Evolutionary conservation across 2,329 filamentous ascomycete species (phyloP).

Genomic region (Aspergillus ustus): DNA sequence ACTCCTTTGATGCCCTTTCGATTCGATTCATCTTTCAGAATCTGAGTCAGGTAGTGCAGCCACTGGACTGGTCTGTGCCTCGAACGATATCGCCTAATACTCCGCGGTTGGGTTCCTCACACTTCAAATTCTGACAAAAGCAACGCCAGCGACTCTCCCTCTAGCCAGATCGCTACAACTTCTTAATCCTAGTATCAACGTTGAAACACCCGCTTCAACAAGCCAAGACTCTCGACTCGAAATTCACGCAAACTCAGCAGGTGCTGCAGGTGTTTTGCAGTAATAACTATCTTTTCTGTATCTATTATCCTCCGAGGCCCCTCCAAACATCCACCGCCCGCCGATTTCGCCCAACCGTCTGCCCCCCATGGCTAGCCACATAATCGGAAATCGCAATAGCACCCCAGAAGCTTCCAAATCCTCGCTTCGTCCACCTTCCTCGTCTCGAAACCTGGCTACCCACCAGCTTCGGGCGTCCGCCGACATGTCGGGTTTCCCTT

Average conservation of each 20-base stretch:
- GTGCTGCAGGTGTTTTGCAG: slow-evolving; percentile 73
- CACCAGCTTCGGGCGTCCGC: slow-evolving; percentile 93
- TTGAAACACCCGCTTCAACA: slow-evolving; percentile 12
- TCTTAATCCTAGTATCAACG: slow-evolving; percentile 20
- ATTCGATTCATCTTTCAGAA: slow-evolving; percentile 30
- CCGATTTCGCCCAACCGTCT: slow-evolving; percentile 16
- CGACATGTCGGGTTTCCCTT: slow-evolving; percentile 87
- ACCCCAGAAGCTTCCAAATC: slow-evolving; percentile 88
- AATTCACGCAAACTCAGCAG: slow-evolving; percentile 64
- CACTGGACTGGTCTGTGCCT: slow-evolving; percentile 52
- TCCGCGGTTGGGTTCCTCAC: slow-evolving; percentile 33
- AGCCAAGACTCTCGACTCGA: slow-evolving; percentile 16
- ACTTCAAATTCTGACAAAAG: slow-evolving; percentile 22
- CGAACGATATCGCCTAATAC: slow-evolving; percentile 38
- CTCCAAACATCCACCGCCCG: slow-evolving; percentile 13
- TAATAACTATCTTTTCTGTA: slow-evolving; percentile 45
- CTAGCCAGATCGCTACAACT: slow-evolving; percentile 28
- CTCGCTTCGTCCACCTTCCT: slow-evolving; percentile 80
- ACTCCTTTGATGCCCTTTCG: slow-evolving; percentile 30
- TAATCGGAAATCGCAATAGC: slow-evolving; percentile 89
- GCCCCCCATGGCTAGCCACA: slow-evolving; percentile 62
- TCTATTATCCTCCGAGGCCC: slow-evolving; percentile 35
- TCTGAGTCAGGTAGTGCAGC: slow-evolving; percentile 45
- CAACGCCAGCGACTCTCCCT: slow-evolving; percentile 20
- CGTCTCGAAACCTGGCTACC: slow-evolving; percentile 76